These are phyloP conservation scores for Ustulina deusta DNA, from an alignment of 2,329 filamentous ascomycete genomes.

Conservation along the genomic window DNA sequence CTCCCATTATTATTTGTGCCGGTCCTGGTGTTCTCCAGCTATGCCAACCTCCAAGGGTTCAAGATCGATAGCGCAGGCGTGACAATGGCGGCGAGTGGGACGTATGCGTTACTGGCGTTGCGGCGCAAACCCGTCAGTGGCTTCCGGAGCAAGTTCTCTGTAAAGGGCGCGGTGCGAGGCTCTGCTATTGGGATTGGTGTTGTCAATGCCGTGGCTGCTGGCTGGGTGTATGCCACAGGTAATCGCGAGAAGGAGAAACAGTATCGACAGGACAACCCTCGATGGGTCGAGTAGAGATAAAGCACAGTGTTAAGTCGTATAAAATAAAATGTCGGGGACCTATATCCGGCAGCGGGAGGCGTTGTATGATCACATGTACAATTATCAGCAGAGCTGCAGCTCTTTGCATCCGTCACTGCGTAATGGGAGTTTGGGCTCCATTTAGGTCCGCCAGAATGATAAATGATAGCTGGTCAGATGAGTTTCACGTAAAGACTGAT, in stretches of 20 bases:
- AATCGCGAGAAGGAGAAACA: conserved; percentile 63
- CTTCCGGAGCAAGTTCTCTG: conserved; percentile 53
- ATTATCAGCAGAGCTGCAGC: neutral
- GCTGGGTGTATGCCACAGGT: conserved; percentile 65
- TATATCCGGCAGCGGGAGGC: neutral
- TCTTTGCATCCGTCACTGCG: conserved; percentile 1
- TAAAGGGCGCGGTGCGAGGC: conserved; percentile 64
- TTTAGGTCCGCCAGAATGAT: neutral
- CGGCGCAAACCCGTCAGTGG: conserved; percentile 57
- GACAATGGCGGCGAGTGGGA: conserved; percentile 66
- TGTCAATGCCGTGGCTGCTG: conserved; percentile 62
- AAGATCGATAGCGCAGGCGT: conserved; percentile 68
- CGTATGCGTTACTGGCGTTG: conserved; percentile 68
- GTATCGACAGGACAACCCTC: conserved; percentile 61
- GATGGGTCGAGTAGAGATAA: conserved; percentile 59
- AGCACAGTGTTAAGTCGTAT: conserved; percentile 12
- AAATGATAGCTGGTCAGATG: neutral
- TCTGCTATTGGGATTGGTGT: conserved; percentile 63
- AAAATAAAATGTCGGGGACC: conserved; percentile 7
- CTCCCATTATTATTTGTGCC: conserved; percentile 65
- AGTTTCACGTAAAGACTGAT: neutral
- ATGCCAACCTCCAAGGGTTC: conserved; percentile 71
- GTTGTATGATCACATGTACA: conserved; percentile 21
- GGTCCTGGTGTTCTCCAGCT: conserved; percentile 67
- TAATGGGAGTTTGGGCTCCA: neutral